A percentile compares a stretch with the other conserved stretches of the same genome.
These are phyloP conservation scores for Dalbergia oliveri DNA, from an alignment of 306 rosid genomes.

Conservation along the genomic window DNA sequence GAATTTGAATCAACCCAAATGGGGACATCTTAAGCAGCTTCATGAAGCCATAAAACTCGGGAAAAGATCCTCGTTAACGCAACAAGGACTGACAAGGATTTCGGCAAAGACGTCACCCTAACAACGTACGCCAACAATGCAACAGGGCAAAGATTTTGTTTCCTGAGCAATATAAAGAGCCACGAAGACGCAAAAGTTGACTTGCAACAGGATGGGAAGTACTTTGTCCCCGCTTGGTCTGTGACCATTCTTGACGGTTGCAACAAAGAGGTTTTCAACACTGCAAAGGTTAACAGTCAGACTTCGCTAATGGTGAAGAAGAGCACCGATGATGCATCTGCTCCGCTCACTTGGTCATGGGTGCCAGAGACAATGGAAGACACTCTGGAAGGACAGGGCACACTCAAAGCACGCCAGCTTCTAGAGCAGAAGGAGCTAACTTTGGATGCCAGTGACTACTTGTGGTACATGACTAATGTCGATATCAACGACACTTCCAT, in stretches of 20 bases:
- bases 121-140: not conserved
- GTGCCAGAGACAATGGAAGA: slow-evolving; percentile 17
- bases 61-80: not conserved
- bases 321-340: not conserved
- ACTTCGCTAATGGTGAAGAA: slow-evolving; percentile 17
- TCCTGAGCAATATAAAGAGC: not conserved
- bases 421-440: slow-evolving; percentile 12
- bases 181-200: not conserved
- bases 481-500: not conserved
- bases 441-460: slow-evolving; percentile 24
- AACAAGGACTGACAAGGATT: slow-evolving; percentile 5
- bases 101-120: not conserved
- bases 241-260: slow-evolving; percentile 43
- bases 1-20: slow-evolving; percentile 49
- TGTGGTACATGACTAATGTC: slow-evolving; percentile 35
- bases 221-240: slow-evolving; percentile 41
- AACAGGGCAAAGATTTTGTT: not conserved
- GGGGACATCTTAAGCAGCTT: slow-evolving; percentile 53
- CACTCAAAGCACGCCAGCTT: slow-evolving; percentile 1
- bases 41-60: slow-evolving; percentile 28
- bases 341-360: slow-evolving; percentile 27
- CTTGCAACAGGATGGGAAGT: slow-evolving; percentile 1
- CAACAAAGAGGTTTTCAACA: slow-evolving; percentile 42
- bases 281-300: slow-evolving; percentile 42
- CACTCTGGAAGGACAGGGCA: slow-evolving; percentile 2